These are phyloP conservation scores for Anthoceros angustus DNA, from an alignment of 225 moss, liverwort and hornwort species.

Conservation along the genomic window DNA sequence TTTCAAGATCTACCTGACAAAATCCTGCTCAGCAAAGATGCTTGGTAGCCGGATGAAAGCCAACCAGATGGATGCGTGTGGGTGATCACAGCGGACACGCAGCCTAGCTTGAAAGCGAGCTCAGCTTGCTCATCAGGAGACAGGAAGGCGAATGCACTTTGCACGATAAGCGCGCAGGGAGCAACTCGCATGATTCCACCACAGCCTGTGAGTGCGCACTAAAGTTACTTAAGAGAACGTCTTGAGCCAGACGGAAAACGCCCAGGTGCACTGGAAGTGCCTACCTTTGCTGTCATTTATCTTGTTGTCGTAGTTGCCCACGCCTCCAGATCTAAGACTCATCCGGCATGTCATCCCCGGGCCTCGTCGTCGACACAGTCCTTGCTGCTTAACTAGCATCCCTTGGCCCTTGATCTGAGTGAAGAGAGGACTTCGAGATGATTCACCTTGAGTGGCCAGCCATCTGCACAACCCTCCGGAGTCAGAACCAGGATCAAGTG, in stretches of 20 bases:
- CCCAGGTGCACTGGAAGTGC: neutral
- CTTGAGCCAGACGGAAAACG: too few species aligned
- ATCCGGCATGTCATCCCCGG: slow-evolving; percentile 21
- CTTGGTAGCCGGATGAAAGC: slow-evolving; percentile 23
- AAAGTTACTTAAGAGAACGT: neutral
- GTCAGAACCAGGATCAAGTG: neutral
- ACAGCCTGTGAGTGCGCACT: slow-evolving; percentile 15
- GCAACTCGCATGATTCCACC: slow-evolving; percentile 27
- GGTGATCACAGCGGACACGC: slow-evolving; percentile 18
- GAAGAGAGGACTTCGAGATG: slow-evolving; percentile 18
- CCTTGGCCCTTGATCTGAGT: slow-evolving; percentile 15
- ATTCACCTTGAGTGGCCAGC: slow-evolving; percentile 22
- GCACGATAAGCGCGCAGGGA: slow-evolving; percentile 21
- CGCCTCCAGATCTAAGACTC: slow-evolving; percentile 24
- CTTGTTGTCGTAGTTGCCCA: slow-evolving; percentile 20
- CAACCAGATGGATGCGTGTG: slow-evolving; percentile 30
- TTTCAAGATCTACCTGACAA: slow-evolving; percentile 13
- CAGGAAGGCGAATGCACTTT: slow-evolving; percentile 17
- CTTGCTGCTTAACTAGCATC: slow-evolving; percentile 18
- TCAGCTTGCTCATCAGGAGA: slow-evolving; percentile 18
- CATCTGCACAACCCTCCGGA: slow-evolving; percentile 8
- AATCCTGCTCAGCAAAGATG: slow-evolving; percentile 23
- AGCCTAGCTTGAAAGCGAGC: slow-evolving; percentile 28
- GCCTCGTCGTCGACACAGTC: slow-evolving; percentile 15
- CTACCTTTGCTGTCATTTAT: slow-evolving; percentile 29